Evolutionary conservation across 306 rosid species (phyloP).

Genomic region (Chamaecrista fasciculata): DNA sequence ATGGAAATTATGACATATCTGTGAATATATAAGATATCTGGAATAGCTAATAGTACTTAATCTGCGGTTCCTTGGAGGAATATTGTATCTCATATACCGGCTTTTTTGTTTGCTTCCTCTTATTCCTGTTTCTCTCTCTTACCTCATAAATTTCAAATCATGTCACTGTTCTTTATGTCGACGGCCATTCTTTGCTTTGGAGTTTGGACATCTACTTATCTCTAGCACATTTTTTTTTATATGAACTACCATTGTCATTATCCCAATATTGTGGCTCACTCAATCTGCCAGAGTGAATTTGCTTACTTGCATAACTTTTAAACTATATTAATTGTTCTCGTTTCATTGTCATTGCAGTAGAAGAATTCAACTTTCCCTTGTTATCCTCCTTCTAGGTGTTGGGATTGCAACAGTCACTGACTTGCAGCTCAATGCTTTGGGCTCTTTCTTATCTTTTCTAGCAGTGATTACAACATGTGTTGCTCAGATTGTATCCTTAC

Average conservation of each 20-base stretch:
- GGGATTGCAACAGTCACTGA: conserved; percentile 96
- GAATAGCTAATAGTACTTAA: neutral
- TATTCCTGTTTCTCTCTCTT: neutral
- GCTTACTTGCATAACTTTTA: conserved; percentile 6
- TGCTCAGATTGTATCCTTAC: conserved; percentile 95
- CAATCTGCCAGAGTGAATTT: conserved; percentile 1
- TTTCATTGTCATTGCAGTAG: conserved; percentile 32
- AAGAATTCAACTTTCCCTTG: conserved; percentile 75
- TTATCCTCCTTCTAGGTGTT: conserved; percentile 78
- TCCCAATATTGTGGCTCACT: neutral
- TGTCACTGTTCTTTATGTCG: neutral
- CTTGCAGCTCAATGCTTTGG: conserved; percentile 85
- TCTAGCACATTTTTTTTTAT: conserved; percentile 22
- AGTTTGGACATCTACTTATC: conserved; percentile 9
- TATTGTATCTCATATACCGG: neutral
- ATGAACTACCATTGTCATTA: neutral
- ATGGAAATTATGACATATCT: conserved; percentile 11
- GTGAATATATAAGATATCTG: conserved; percentile 1
- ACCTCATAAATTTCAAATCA: neutral
- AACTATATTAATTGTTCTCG: conserved; percentile 24
- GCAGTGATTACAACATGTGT: conserved; percentile 89
- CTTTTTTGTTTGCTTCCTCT: neutral
- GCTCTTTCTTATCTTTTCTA: conserved; percentile 76
- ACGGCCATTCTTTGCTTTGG: neutral
- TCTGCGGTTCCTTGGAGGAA: neutral